Percentiles rank a stretch among this genome's conserved stretches.
Conservation (phyloP, 1,139 yeast genomes). For the Candida glucosophila region DNA sequence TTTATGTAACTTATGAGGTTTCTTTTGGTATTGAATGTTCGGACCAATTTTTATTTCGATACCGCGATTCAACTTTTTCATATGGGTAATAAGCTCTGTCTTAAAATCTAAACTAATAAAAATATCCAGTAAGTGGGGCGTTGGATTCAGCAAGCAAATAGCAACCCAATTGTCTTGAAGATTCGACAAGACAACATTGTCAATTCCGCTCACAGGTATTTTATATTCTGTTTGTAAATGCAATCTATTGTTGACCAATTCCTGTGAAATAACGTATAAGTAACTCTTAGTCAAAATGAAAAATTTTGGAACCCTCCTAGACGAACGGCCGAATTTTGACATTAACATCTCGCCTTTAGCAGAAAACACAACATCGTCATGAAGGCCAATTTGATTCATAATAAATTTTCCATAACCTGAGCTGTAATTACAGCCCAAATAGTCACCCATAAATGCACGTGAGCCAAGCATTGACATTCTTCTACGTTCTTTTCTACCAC, state of each 20-base stretch:
- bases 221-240: constrained; percentile 57
- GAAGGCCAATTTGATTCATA: constrained; percentile 58
- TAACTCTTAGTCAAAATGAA: constrained; percentile 57
- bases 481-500: constrained; percentile 82
- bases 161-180: constrained; percentile 94
- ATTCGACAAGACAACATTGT: constrained; percentile 59
- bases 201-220: constrained; percentile 53
- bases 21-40: constrained; percentile 76
- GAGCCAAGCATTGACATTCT: constrained; percentile 80
- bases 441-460: constrained; percentile 92
- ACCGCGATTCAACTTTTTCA: constrained; percentile 54
- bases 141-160: constrained; percentile 45
- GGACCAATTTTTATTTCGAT: constrained; percentile 62
- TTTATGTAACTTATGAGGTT: constrained; percentile 73
- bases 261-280: constrained; percentile 66
- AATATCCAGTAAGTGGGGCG: constrained; percentile 62
- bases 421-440: constrained; percentile 72
- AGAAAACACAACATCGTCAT: constrained; percentile 69
- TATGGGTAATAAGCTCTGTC: constrained; percentile 78
- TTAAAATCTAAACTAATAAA: constrained; percentile 76
- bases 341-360: constrained; percentile 71
- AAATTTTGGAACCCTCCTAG: constrained; percentile 66
- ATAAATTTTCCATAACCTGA: constrained; percentile 66
- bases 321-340: constrained; percentile 89
- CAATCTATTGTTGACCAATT: constrained; percentile 63